Base-by-base conservation (phyloP, 139 green algal genomes). In the Parachlorella kessleri region DNA sequence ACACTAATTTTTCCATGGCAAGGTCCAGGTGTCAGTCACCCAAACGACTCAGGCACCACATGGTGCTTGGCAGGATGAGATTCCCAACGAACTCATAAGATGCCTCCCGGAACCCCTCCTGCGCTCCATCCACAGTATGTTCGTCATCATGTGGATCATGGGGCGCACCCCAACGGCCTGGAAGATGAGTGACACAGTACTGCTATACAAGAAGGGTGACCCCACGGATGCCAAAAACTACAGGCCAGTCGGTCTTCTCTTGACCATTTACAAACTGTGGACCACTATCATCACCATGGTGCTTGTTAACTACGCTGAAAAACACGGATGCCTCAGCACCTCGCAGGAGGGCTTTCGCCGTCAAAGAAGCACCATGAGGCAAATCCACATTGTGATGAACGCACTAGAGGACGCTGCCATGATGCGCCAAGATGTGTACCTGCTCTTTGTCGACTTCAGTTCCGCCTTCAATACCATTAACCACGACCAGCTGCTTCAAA, bases 201-300 rank as follows among this genome's bases (percentile, higher is more conserved):
- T 88, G 35, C 66, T 90, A 1, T 76, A 70, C 14, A 88, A 90
- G 54, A 83, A 83, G 59, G 42, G 82, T 48, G 73, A 73, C 35
- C 18, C 66, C 14, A 9, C 65, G 9, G 14, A 76, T 9, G 38
- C 78, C 1, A 26, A 35, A 37, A 86, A 86, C 74, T 83, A 88
- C 3, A 75, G 79, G 8, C 76, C 79, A 0, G 78, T 90, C 39
- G 77, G 72, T 1, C 71, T 80, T 36, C 53, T 41, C 10, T 73
- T 75, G 55, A 87, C 82, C 1, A 40, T 84, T 0, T 88, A 87
- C 71, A 90, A 87, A 26, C 41, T 90, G 1, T 90, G 83, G 80
- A 88, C 80, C 3, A 55, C 75, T 18, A 65, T 86, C 9, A 59
- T 87, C 2, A 85, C 82, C 0, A 23, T 70, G 0, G 39, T 67